Percentiles rank a stretch among this genome's conserved stretches.
Conservation (phyloP, 108 stramenopile species). For the Fragilaria crotonensis region DNA sequence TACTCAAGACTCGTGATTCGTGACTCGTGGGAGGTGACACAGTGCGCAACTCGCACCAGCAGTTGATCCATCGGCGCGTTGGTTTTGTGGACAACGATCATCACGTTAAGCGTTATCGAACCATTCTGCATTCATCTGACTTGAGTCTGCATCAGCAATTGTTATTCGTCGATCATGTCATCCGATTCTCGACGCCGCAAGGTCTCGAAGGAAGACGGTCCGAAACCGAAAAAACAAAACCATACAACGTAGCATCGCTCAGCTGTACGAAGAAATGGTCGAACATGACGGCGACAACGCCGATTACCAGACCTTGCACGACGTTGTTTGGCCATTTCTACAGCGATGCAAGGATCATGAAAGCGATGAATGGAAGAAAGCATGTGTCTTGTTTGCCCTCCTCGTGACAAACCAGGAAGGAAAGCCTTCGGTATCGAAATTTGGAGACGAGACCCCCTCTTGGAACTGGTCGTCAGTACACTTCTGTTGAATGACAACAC, state of each 20-base stretch:
- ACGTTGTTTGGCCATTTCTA: constrained; percentile 36
- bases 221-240: not conserved
- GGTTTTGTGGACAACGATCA: too few species aligned
- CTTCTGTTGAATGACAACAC: not conserved
- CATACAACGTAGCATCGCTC: not conserved
- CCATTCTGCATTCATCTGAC: too few species aligned
- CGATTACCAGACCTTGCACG: not conserved
- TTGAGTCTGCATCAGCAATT: too few species aligned
- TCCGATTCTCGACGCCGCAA: not conserved
- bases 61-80: too few species aligned
- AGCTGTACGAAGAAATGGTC: not conserved
- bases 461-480: not conserved
- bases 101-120: too few species aligned
- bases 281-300: not conserved
- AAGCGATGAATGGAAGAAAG: constrained; percentile 13
- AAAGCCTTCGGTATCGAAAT: not conserved
- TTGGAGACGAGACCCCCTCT: not conserved
- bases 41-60: too few species aligned
- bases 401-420: constrained; percentile 17
- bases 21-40: too few species aligned
- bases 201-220: not conserved
- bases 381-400: constrained; percentile 21
- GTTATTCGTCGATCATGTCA: too few species aligned
- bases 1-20: too few species aligned
- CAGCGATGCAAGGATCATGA: constrained; percentile 5